Conservation (phyloP, 1,284 basidiomycete species). For the Cutaneotrichosporon sp. region DNA sequence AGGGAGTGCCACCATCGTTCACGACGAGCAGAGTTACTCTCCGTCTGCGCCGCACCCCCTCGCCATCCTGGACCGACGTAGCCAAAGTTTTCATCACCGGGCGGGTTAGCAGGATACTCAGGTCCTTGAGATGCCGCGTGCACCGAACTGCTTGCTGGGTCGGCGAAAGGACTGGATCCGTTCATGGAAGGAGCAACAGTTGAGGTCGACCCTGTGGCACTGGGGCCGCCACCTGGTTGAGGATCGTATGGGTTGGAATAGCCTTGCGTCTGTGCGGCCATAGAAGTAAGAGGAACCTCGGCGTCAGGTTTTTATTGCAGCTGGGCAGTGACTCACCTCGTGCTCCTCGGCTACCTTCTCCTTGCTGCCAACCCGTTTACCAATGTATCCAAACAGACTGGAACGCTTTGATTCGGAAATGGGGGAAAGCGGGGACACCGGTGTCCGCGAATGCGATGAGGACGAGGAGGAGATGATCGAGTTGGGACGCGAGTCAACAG, state of each 20-base stretch:
- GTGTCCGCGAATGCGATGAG: slow-evolving; percentile 1
- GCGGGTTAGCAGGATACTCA: slow-evolving; percentile 15
- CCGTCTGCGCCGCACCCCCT: slow-evolving; percentile 22
- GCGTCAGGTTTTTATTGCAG: slow-evolving; percentile 9
- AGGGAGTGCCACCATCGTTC: slow-evolving; percentile 45
- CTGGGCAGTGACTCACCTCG: slow-evolving; percentile 22
- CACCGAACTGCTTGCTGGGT: slow-evolving; percentile 17
- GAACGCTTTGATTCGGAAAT: slow-evolving; percentile 22
- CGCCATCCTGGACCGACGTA: slow-evolving; percentile 34
- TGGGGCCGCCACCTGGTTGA: not conserved
- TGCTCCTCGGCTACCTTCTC: slow-evolving; percentile 9
- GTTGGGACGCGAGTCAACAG: not conserved
- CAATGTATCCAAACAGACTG: slow-evolving; percentile 26
- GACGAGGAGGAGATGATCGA: slow-evolving; percentile 7
- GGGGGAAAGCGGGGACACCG: slow-evolving; percentile 5
- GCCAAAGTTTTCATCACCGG: slow-evolving; percentile 17
- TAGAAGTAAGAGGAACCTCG: not conserved
- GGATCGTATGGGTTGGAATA: not conserved
- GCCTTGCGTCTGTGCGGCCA: not conserved
- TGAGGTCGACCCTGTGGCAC: not conserved
- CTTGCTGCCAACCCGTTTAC: slow-evolving; percentile 23
- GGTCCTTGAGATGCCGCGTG: too few species aligned
- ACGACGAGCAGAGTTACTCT: slow-evolving; percentile 6
- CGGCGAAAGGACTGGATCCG: slow-evolving; percentile 26
- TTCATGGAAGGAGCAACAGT: slow-evolving; percentile 10